Evolutionary conservation across 2,329 filamentous ascomycete species (phyloP).

Genomic region (Diplodia mutila): DNA sequence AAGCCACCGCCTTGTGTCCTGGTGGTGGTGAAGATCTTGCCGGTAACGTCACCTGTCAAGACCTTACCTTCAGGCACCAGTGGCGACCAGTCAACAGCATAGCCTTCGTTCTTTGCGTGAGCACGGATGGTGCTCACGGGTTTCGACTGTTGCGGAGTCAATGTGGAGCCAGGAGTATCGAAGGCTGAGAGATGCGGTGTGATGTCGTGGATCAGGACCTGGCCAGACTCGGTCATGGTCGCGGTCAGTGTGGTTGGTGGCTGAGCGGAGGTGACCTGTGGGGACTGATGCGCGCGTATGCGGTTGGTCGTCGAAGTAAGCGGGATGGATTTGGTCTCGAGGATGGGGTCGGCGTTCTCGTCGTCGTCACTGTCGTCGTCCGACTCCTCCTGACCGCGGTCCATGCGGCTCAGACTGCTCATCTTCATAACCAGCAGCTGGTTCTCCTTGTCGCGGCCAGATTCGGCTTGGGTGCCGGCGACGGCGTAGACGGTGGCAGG

Average conservation of each 20-base stretch:
- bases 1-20: slow-evolving; percentile 86
- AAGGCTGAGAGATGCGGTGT: slow-evolving; percentile 88
- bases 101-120: slow-evolving; percentile 86
- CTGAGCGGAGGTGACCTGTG: slow-evolving; percentile 69
- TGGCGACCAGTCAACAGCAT: slow-evolving; percentile 96
- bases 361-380: slow-evolving; percentile 75
- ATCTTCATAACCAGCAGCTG: slow-evolving; percentile 96
- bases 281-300: slow-evolving; percentile 82
- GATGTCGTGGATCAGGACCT: slow-evolving; percentile 92
- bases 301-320: slow-evolving; percentile 89
- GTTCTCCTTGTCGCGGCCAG: slow-evolving; percentile 76
- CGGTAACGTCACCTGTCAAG: slow-evolving; percentile 87
- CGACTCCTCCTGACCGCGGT: slow-evolving; percentile 72
- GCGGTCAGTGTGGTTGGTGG: slow-evolving; percentile 85
- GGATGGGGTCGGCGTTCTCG: slow-evolving; percentile 77
- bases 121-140: slow-evolving; percentile 84
- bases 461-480: slow-evolving; percentile 89
- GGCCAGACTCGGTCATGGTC: slow-evolving; percentile 86
- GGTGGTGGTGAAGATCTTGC: slow-evolving; percentile 85
- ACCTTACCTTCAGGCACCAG: slow-evolving; percentile 80
- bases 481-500: slow-evolving; percentile 95
- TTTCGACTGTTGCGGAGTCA: slow-evolving; percentile 84
- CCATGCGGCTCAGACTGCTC: slow-evolving; percentile 87
- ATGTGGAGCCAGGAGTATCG: slow-evolving; percentile 80
- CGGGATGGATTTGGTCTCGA: slow-evolving; percentile 89